phyloP scores from a whole-genome alignment of 306 rosid species.

The Begonia peltatifolia region DNA sequence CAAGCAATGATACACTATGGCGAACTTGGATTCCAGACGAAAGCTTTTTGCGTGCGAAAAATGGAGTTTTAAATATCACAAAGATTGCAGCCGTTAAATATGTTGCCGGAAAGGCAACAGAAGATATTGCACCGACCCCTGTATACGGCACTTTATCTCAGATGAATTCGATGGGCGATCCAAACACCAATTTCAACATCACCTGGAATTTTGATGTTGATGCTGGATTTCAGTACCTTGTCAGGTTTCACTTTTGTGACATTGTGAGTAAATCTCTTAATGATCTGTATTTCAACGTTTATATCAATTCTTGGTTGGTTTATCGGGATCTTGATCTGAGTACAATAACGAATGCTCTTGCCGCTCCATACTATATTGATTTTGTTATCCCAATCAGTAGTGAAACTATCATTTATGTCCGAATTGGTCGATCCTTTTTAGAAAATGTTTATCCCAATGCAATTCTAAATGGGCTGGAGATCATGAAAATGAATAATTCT shows the following conservation, averaged over 20 bases:
- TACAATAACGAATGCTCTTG: conserved; percentile 15
- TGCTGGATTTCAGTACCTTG: conserved; percentile 57
- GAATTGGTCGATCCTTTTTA: conserved; percentile 52
- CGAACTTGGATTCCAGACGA: conserved; percentile 69
- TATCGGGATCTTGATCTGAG: conserved; percentile 33
- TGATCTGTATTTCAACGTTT: conserved; percentile 63
- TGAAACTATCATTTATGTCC: conserved; percentile 26
- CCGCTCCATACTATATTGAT: conserved; percentile 42
- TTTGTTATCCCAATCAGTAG: conserved; percentile 21
- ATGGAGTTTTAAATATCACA: conserved; percentile 23
- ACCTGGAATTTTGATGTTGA: conserved; percentile 70
- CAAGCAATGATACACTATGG: conserved; percentile 45
- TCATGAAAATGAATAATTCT: conserved; percentile 79
- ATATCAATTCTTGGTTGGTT: conserved; percentile 37
- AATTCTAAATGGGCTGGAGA: conserved; percentile 85
- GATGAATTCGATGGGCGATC: conserved; percentile 38
- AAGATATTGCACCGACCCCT: conserved; percentile 41
- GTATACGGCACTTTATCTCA: conserved; percentile 63
- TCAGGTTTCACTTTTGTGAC: conserved; percentile 84
- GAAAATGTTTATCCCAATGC: conserved; percentile 42
- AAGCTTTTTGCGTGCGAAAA: conserved; percentile 24
- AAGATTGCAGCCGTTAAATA: conserved; percentile 44
- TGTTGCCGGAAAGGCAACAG: conserved; percentile 28
- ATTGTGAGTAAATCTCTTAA: conserved; percentile 40
- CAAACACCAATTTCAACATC: conserved; percentile 51